A percentile compares a stretch with the other conserved stretches of the same genome.
phyloP scores from a whole-genome alignment of 2,329 filamentous ascomycete species.

The Thielaviopsis ethacetica region DNA sequence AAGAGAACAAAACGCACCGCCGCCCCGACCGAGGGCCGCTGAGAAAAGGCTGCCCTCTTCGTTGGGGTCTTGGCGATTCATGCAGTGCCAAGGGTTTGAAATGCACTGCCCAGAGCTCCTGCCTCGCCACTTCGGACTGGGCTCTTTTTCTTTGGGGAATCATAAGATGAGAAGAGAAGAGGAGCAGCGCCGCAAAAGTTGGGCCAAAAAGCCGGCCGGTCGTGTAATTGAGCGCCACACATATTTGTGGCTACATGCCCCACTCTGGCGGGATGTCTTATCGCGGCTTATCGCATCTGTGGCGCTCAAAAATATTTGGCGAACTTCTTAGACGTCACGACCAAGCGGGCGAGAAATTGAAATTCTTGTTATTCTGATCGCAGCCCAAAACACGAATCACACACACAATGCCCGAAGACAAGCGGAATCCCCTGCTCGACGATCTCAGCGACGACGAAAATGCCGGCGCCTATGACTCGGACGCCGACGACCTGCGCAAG shows the following conservation, averaged over 20 bases:
- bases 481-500: constrained; percentile 48
- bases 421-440: constrained; percentile 11
- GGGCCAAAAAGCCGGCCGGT: too few relatives aligned
- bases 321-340: background rate
- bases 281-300: constrained; percentile 2
- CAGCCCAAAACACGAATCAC: background rate
- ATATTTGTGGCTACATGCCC: background rate
- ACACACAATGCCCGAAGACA: constrained; percentile 15
- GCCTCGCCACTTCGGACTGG: too few relatives aligned
- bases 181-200: too few relatives aligned
- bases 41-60: too few relatives aligned
- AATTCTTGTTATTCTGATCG: background rate
- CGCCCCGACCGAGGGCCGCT: too few relatives aligned
- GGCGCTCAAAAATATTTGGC: constrained; percentile 10
- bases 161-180: too few relatives aligned
- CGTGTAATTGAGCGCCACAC: background rate
- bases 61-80: too few relatives aligned
- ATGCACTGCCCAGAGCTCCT: too few relatives aligned
- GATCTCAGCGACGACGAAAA: constrained; percentile 39
- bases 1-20: too few relatives aligned
- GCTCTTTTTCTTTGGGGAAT: too few relatives aligned
- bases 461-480: constrained; percentile 47
- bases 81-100: too few relatives aligned
- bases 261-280: background rate
- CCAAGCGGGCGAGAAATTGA: background rate